phyloP scores from a whole-genome alignment of 2,329 filamentous ascomycete species.

The Colletotrichum sp. region DNA sequence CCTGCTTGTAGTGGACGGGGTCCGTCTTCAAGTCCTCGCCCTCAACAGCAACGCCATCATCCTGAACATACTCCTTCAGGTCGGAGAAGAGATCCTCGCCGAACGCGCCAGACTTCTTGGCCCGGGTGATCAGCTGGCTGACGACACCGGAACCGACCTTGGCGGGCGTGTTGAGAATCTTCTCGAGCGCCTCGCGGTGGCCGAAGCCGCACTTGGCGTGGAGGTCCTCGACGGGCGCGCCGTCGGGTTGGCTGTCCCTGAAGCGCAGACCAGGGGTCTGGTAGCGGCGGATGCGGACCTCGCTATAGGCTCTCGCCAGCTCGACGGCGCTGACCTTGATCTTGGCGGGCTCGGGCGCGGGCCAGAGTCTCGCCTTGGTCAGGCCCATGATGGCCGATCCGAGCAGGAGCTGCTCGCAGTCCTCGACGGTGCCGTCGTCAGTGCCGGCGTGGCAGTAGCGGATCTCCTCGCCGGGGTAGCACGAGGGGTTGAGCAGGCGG shows the following conservation, averaged over 20 bases:
- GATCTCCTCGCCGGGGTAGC: slow-evolving; percentile 16
- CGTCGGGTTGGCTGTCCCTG: slow-evolving; percentile 1
- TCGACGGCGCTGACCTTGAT: slow-evolving; percentile 20
- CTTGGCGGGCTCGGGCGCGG: slow-evolving; percentile 3
- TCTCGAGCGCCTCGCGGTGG: slow-evolving; percentile 14
- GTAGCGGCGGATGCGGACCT: slow-evolving; percentile 18
- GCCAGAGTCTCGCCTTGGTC: slow-evolving; percentile 15
- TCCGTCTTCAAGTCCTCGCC: slow-evolving; percentile 15
- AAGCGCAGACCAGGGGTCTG: slow-evolving; percentile 19
- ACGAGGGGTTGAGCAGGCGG: slow-evolving; percentile 15
- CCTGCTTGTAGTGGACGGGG: slow-evolving; percentile 18
- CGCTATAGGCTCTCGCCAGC: slow-evolving; percentile 7
- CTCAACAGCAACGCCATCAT: slow-evolving; percentile 10
- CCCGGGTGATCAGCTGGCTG: slow-evolving; percentile 10
- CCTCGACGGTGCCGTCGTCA: slow-evolving; percentile 13
- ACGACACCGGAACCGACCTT: slow-evolving; percentile 9
- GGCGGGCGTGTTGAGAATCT: slow-evolving; percentile 17
- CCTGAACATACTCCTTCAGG: slow-evolving; percentile 15
- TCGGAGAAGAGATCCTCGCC: slow-evolving; percentile 16
- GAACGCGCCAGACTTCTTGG: slow-evolving; percentile 13
- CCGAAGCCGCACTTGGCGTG: slow-evolving; percentile 18
- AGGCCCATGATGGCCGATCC: slow-evolving; percentile 20
- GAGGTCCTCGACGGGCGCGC: neutral
- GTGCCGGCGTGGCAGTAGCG: slow-evolving; percentile 16
- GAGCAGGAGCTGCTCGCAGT: slow-evolving; percentile 19